Percentiles rank a stretch among this genome's conserved stretches.
Evolutionary conservation across 345 rosid genomes (phyloP).

Genomic region (Pugionium cornutum): DNA sequence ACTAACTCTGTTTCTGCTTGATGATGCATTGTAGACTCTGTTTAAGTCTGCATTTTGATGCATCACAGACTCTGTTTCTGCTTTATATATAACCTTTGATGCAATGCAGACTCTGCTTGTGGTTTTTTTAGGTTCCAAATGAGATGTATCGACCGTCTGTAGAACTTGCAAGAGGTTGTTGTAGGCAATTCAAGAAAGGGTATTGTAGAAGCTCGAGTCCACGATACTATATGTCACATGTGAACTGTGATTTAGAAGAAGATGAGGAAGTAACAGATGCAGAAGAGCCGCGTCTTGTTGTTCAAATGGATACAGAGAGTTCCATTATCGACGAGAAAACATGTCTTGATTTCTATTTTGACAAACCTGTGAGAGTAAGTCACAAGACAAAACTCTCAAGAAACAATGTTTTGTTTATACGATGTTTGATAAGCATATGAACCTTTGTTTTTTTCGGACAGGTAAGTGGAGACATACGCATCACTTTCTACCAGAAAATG

Average conservation of each 20-base stretch:
- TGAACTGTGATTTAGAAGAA: constrained; percentile 46
- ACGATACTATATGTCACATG: constrained; percentile 59
- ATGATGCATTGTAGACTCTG: background rate
- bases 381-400: background rate
- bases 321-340: constrained; percentile 76
- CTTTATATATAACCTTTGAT: background rate
- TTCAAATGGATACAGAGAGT: constrained; percentile 96
- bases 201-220: constrained; percentile 55
- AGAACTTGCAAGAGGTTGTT: constrained; percentile 67
- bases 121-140: constrained; percentile 51
- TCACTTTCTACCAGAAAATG: constrained; percentile 86
- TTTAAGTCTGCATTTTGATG: background rate
- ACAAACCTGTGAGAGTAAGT: constrained; percentile 71
- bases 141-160: constrained; percentile 68
- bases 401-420: background rate
- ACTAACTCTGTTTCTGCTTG: background rate
- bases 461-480: constrained; percentile 76
- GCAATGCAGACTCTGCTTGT: background rate
- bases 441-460: constrained; percentile 27
- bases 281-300: constrained; percentile 57
- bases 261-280: constrained; percentile 37
- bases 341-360: constrained; percentile 76
- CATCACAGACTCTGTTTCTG: background rate
- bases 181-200: constrained; percentile 69
- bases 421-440: constrained; percentile 1